A percentile compares a stretch with the other conserved stretches of the same genome.
These are phyloP conservation scores for Penicillium bovifimosum DNA, from an alignment of 495 filamentous ascomycete genomes.

Conservation along the genomic window DNA sequence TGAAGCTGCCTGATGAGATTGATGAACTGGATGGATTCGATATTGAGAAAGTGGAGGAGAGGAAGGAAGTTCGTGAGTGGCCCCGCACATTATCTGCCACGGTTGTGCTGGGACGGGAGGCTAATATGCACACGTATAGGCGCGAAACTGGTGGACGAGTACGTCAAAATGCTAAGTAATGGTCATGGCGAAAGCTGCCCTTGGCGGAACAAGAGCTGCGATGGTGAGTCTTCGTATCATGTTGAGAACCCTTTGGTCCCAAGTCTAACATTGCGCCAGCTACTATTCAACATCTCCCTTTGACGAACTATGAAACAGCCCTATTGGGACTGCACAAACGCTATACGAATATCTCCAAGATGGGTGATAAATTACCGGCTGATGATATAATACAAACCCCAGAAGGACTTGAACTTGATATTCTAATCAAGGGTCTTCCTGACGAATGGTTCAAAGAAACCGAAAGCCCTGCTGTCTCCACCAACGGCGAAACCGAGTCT, in stretches of 20 bases:
- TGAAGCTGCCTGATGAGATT: constrained; percentile 65
- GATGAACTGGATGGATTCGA: constrained; percentile 45
- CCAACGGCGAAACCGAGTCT: constrained; percentile 5
- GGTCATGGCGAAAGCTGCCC: constrained; percentile 79
- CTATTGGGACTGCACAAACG: constrained; percentile 52
- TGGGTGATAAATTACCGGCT: constrained; percentile 46
- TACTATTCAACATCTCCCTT: constrained; percentile 51
- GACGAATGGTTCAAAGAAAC: constrained; percentile 20
- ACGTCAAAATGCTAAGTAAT: constrained; percentile 62
- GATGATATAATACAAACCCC: constrained; percentile 44
- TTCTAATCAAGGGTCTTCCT: constrained; percentile 29
- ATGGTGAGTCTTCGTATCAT: constrained; percentile 49
- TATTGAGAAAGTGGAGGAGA: constrained; percentile 55
- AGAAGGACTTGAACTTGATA: constrained; percentile 36
- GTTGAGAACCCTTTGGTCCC: background rate
- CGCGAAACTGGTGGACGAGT: constrained; percentile 67
- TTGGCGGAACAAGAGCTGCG: constrained; percentile 80
- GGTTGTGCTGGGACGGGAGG: background rate
- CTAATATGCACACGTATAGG: constrained; percentile 24
- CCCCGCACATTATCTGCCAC: too few relatives aligned
- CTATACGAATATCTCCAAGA: constrained; percentile 49
- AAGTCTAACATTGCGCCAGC: constrained; percentile 23
- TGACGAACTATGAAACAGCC: constrained; percentile 53
- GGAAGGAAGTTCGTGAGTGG: constrained; percentile 54
- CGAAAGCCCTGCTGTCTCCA: constrained; percentile 12